phyloP scores from a whole-genome alignment of 1,284 basidiomycete species.

The Pisolithus thermaeus region DNA sequence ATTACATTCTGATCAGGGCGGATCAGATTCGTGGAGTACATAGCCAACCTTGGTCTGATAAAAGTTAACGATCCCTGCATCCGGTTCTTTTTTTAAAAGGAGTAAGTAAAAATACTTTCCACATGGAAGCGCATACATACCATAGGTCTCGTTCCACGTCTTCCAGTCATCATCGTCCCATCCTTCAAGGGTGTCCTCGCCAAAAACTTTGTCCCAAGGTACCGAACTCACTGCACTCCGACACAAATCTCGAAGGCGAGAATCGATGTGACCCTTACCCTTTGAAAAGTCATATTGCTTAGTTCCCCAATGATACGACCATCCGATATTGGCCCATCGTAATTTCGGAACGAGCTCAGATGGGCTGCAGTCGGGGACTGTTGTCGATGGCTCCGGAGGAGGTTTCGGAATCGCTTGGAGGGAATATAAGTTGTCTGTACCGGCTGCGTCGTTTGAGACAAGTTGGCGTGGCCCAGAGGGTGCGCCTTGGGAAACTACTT shows the following conservation, averaged over 20 bases:
- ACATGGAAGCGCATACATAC: constrained; percentile 31
- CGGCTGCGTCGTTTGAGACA: constrained; percentile 63
- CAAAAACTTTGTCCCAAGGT: constrained; percentile 66
- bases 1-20: background rate
- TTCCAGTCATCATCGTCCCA: constrained; percentile 63
- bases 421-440: constrained; percentile 39
- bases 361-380: constrained; percentile 38
- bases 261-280: constrained; percentile 57
- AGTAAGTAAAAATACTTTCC: background rate
- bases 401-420: constrained; percentile 51
- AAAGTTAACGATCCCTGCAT: constrained; percentile 92
- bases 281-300: constrained; percentile 86
- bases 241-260: constrained; percentile 54
- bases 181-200: constrained; percentile 10
- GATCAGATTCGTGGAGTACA: background rate
- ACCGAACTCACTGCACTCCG: constrained; percentile 53
- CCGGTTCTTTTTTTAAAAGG: constrained; percentile 54
- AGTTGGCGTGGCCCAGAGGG: constrained; percentile 54
- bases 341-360: constrained; percentile 63
- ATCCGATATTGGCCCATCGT: constrained; percentile 91
- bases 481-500: constrained; percentile 5
- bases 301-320: constrained; percentile 89
- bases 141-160: constrained; percentile 70
- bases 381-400: constrained; percentile 52
- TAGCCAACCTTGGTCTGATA: constrained; percentile 65